Evolutionary conservation across 2,329 filamentous ascomycete genomes (phyloP).

Genomic region (Alternaria brassicicola): DNA sequence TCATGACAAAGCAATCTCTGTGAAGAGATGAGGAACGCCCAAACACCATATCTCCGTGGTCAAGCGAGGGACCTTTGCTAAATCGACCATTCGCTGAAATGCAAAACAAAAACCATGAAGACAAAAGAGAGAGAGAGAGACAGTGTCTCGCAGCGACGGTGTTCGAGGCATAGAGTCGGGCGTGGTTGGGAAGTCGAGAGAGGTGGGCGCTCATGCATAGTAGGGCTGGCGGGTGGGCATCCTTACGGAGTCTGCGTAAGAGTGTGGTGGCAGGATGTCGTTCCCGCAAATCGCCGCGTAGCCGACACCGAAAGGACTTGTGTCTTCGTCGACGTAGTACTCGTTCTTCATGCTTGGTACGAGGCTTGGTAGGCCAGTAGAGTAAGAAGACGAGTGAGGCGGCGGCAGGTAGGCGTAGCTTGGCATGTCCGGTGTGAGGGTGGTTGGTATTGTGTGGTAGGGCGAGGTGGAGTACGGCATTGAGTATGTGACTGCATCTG

Average conservation of each 20-base stretch:
- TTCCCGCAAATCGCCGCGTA: conserved; percentile 69
- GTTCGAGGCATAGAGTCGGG: conserved; percentile 76
- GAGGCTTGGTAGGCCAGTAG: conserved; percentile 68
- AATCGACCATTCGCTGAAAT: conserved; percentile 47
- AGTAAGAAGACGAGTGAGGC: conserved; percentile 51
- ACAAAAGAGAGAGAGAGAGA: conserved; percentile 36
- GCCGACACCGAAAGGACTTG: conserved; percentile 70
- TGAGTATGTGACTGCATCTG: conserved; percentile 68
- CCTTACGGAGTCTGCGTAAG: conserved; percentile 76
- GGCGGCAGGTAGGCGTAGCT: conserved; percentile 65
- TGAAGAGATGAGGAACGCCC: conserved; percentile 28
- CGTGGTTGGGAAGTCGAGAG: conserved; percentile 65
- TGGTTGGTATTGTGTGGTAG: conserved; percentile 49
- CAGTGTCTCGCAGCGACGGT: conserved; percentile 54
- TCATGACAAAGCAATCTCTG: conserved; percentile 9
- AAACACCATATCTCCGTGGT: conserved; percentile 34
- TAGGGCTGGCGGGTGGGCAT: conserved; percentile 51
- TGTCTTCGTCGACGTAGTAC: conserved; percentile 62
- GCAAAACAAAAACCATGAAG: conserved; percentile 39
- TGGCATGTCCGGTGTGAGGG: conserved; percentile 46
- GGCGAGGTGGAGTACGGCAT: conserved; percentile 57
- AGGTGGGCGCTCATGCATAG: conserved; percentile 43
- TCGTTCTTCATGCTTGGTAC: conserved; percentile 70
- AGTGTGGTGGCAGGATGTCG: conserved; percentile 65
- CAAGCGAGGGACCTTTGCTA: conserved; percentile 42